phyloP scores from a whole-genome alignment of 495 filamentous ascomycete species.

The Talaromyces liani region DNA sequence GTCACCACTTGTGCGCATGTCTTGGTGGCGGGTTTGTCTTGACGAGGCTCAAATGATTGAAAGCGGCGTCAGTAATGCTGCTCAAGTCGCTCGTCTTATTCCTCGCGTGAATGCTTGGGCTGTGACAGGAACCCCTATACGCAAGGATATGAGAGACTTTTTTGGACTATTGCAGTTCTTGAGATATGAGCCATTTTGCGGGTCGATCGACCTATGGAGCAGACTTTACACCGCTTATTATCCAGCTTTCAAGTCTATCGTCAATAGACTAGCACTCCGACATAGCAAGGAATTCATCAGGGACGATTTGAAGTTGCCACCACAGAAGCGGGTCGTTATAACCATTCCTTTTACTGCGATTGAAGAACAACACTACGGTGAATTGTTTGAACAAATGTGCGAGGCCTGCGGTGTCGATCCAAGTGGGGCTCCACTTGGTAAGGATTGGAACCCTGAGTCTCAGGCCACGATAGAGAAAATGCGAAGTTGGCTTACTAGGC shows the following conservation, averaged over 20 bases:
- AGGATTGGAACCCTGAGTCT: slow-evolving; percentile 57
- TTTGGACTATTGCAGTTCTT: slow-evolving; percentile 75
- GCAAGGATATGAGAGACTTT: slow-evolving; percentile 62
- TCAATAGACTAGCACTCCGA: slow-evolving; percentile 63
- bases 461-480: slow-evolving; percentile 52
- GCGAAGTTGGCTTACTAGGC: slow-evolving; percentile 58
- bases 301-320: slow-evolving; percentile 57
- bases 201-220: slow-evolving; percentile 57
- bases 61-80: slow-evolving; percentile 74
- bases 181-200: slow-evolving; percentile 64
- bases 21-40: slow-evolving; percentile 89
- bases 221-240: slow-evolving; percentile 51
- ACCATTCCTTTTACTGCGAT: slow-evolving; percentile 81
- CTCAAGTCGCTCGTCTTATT: slow-evolving; percentile 68
- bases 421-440: slow-evolving; percentile 51
- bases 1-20: slow-evolving; percentile 69
- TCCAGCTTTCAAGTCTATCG: slow-evolving; percentile 55
- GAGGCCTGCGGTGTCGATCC: slow-evolving; percentile 55
- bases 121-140: slow-evolving; percentile 85
- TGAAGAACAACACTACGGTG: slow-evolving; percentile 80
- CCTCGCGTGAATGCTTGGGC: slow-evolving; percentile 85
- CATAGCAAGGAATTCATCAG: slow-evolving; percentile 79
- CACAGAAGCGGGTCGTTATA: slow-evolving; percentile 78
- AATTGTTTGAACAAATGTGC: slow-evolving; percentile 66
- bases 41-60: slow-evolving; percentile 98